These are phyloP conservation scores for Teunomyces cretensis DNA, from an alignment of 805 yeast genomes.

Conservation along the genomic window DNA sequence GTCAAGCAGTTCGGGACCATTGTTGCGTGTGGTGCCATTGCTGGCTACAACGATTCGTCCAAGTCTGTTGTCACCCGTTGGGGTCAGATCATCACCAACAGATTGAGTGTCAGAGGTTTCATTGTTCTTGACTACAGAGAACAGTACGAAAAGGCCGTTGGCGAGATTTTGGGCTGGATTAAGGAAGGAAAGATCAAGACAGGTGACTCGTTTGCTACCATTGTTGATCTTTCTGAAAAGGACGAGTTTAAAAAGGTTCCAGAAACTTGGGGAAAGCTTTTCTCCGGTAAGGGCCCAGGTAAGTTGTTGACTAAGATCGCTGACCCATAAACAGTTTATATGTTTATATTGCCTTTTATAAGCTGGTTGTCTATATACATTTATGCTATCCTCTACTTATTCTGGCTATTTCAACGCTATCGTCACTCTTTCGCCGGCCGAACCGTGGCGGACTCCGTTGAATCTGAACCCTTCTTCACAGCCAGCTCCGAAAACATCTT, in stretches of 20 bases:
- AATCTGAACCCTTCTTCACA: conserved; percentile 29
- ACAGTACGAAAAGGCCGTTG: conserved; percentile 38
- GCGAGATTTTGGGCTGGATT: conserved; percentile 34
- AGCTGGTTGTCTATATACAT: background rate
- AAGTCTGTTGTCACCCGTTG: conserved; percentile 26
- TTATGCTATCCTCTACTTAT: too few species aligned
- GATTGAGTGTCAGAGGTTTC: conserved; percentile 55
- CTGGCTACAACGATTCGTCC: conserved; percentile 47
- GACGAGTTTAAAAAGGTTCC: conserved; percentile 42
- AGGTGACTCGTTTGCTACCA: conserved; percentile 11
- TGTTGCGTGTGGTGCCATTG: conserved; percentile 63
- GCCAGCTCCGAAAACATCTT: conserved; percentile 29
- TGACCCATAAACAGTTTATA: background rate
- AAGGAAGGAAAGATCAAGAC: conserved; percentile 40
- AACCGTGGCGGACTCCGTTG: conserved; percentile 27
- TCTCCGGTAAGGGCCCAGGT: conserved; percentile 48
- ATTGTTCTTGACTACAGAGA: conserved; percentile 45
- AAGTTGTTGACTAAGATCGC: conserved; percentile 49
- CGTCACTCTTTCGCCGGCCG: conserved; percentile 26
- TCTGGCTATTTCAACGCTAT: background rate
- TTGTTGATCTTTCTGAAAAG: conserved; percentile 12
- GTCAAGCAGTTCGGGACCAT: conserved; percentile 44
- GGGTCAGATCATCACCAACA: conserved; percentile 45
- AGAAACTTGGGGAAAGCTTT: conserved; percentile 45
- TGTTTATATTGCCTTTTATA: background rate